phyloP scores from a whole-genome alignment of 805 yeast species.

The Ogataea trehalophila region DNA sequence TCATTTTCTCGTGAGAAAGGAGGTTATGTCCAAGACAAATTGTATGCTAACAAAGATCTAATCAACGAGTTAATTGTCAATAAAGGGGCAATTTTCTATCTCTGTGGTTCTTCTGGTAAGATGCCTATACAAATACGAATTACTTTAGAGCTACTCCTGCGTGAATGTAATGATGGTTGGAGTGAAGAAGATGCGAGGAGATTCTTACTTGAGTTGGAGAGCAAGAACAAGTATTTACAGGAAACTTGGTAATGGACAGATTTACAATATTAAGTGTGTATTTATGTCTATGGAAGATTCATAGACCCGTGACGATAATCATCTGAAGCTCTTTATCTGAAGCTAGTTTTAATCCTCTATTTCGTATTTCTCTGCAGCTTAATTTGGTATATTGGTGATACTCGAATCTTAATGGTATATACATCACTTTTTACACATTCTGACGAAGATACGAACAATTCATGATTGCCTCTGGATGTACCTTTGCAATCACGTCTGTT shows the following conservation, averaged over 20 bases:
- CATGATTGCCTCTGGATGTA: no score
- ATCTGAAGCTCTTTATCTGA: no score
- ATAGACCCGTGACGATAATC: no score
- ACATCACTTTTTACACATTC: no score
- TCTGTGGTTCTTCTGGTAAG: constrained; percentile 91
- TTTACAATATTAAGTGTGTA: no score
- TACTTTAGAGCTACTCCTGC: constrained; percentile 64
- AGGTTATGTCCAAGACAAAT: constrained; percentile 74
- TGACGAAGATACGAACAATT: no score
- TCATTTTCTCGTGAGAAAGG: constrained; percentile 47
- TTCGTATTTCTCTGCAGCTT: no score
- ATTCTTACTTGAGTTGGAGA: constrained; percentile 58
- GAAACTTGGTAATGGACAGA: constrained; percentile 68
- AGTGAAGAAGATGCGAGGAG: constrained; percentile 42
- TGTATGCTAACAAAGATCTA: constrained; percentile 46
- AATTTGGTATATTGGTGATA: no score
- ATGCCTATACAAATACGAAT: constrained; percentile 83
- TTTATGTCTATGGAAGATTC: no score
- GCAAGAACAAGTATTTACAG: constrained; percentile 63
- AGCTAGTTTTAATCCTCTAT: no score
- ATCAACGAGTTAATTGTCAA: constrained; percentile 52
- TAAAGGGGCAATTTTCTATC: constrained; percentile 57
- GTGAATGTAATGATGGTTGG: constrained; percentile 35
- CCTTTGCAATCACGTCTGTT: no score
- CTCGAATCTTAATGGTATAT: no score